These are phyloP conservation scores for Papilionanthe hybrid DNA, from an alignment of 116 monocot genomes.

Conservation along the genomic window DNA sequence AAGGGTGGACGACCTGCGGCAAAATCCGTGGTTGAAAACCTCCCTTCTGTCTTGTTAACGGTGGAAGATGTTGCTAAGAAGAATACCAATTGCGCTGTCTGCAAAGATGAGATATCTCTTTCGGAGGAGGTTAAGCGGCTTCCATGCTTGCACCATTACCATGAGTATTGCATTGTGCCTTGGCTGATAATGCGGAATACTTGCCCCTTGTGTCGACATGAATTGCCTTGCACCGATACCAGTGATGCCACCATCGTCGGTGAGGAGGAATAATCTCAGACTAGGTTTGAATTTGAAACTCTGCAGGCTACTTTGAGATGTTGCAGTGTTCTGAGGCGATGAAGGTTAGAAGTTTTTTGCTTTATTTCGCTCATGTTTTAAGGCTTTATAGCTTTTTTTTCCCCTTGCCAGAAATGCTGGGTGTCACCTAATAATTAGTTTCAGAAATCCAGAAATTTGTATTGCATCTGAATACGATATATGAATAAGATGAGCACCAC, in stretches of 20 bases:
- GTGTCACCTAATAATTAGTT: background rate
- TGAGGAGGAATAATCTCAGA: background rate
- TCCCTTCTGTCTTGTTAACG: conserved; percentile 22
- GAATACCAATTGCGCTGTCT: conserved; percentile 24
- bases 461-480: background rate
- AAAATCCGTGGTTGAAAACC: conserved; percentile 29
- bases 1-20: conserved; percentile 27
- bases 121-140: conserved; percentile 32
- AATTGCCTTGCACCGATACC: conserved; percentile 28
- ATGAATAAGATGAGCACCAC: background rate
- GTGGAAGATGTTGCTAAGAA: conserved; percentile 17
- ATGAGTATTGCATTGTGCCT: conserved; percentile 34
- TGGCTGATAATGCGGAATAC: conserved; percentile 36
- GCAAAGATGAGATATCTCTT: conserved; percentile 28
- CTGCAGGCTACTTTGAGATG: conserved; percentile 10
- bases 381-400: background rate
- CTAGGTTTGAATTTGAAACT: conserved; percentile 27
- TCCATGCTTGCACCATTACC: conserved; percentile 35
- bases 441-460: background rate
- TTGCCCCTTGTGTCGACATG: conserved; percentile 36
- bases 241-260: background rate
- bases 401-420: background rate
- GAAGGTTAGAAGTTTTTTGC: background rate
- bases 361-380: background rate
- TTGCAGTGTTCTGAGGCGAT: background rate